phyloP scores from a whole-genome alignment of 1,284 basidiomycete species.

The Paramarasmius palmivorus region DNA sequence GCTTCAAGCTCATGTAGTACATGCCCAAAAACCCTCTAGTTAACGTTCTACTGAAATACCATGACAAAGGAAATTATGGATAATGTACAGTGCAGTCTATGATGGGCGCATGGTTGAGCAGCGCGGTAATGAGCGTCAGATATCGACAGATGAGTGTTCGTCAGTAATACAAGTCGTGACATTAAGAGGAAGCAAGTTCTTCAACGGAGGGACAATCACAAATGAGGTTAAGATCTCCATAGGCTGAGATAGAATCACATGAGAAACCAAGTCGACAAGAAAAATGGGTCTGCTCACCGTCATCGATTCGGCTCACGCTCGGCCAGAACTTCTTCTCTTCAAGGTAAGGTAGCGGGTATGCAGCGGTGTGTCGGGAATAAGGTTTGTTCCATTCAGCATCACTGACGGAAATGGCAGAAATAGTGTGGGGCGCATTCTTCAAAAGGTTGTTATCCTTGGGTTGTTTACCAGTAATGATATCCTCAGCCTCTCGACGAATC shows the following conservation, averaged over 20 bases:
- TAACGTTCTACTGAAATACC: constrained; percentile 6
- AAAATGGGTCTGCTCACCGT: constrained; percentile 58
- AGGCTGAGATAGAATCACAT: constrained; percentile 45
- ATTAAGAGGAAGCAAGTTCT: constrained; percentile 50
- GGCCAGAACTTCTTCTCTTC: constrained; percentile 94
- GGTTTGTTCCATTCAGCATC: constrained; percentile 88
- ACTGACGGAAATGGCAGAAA: constrained; percentile 68
- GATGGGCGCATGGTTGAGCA: constrained; percentile 43
- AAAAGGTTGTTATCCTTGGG: constrained; percentile 88
- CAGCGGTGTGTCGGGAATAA: constrained; percentile 84
- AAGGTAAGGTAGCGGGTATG: constrained; percentile 80
- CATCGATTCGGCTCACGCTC: constrained; percentile 85
- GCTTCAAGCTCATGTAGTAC: too few relatives aligned
- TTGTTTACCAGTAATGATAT: constrained; percentile 84
- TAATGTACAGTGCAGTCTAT: not conserved
- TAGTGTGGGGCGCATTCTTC: constrained; percentile 93
- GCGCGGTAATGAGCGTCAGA: constrained; percentile 28
- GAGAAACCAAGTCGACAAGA: constrained; percentile 11
- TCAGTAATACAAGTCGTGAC: constrained; percentile 15
- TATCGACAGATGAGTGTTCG: constrained; percentile 40
- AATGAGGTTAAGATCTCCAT: constrained; percentile 80
- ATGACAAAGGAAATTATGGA: constrained; percentile 5
- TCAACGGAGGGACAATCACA: constrained; percentile 92
- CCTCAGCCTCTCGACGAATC: constrained; percentile 90
- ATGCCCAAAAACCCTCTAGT: too few relatives aligned